Base-by-base conservation (phyloP, 1,139 yeast genomes). In the Debaryomyces nepalensis region DNA sequence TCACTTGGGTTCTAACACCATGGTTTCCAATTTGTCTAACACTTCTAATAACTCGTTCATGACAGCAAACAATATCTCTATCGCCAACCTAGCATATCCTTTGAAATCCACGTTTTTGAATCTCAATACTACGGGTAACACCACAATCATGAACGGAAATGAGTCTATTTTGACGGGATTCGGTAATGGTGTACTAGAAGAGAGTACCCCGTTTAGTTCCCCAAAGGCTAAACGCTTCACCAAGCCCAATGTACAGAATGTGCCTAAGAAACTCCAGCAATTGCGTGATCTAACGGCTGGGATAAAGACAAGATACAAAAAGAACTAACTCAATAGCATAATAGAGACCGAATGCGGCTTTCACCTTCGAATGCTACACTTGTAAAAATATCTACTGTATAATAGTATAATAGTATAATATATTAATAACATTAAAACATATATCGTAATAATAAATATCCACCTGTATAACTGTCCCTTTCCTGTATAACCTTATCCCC, bases 101-200 rank as follows among this genome's bases (percentile, higher is more conserved):
- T 12, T 46, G 21, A 40, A 50, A 23, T 46, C 53, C 1, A 57
- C 68, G 5, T 50, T 58, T 35, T 44, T 57, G 40, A 53, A 54
- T 35, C 42, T 52, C 37, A 57, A 59, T 44, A 49, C 53, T 20
- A 52, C 63, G 10, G 61, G 58, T 2, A 56, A 59, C 43, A 47
- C 54, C 36, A 55, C 67, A 6, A 54, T 64, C 9, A 44, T 49
- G 40, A 58, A 49, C 14, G 36, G 15, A 7, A 35, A 40, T 19
- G 39, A 30, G 34, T 64, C 68, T 12, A 59, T 58, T 14, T 54
- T 66, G 32, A 59, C 65, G 9, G 70, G 66, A n/a, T 66, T 69
- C 51, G 77, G 75, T 2, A 60, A 56, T 30, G 75, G 73, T 4
- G 64, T 71, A 2, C 52, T 68, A 4, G 73, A 68, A 44, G 76